Conservation (phyloP, 352 stramenopile genomes). For the Phytopythium chamaehyphon region DNA sequence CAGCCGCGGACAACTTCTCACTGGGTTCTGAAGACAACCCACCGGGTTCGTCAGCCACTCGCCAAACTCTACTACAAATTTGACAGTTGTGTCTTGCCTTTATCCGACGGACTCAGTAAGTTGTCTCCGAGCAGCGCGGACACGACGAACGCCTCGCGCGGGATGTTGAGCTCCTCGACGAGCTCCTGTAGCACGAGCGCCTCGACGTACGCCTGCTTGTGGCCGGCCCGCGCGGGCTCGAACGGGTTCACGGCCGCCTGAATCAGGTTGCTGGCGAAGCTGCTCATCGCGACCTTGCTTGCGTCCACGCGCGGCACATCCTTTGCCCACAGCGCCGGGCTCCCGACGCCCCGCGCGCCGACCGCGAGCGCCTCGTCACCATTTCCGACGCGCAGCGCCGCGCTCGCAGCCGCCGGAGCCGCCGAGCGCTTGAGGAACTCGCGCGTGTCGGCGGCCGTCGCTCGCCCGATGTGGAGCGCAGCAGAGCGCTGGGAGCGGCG, state of each 20-base stretch:
- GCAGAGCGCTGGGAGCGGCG: conserved; percentile 13
- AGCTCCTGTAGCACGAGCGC: conserved; percentile 62
- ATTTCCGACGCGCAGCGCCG: conserved; percentile 34
- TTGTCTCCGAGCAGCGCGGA: conserved; percentile 54
- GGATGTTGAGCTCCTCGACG: conserved; percentile 52
- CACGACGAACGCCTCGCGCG: conserved; percentile 57
- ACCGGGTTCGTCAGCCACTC: background rate
- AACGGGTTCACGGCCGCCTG: conserved; percentile 54
- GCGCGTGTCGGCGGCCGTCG: conserved; percentile 36
- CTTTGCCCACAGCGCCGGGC: conserved; percentile 60
- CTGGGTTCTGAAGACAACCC: conserved; percentile 16
- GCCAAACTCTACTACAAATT: background rate
- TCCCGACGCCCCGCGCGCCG: conserved; percentile 45
- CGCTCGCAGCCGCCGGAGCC: conserved; percentile 1
- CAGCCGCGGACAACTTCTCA: conserved; percentile 30
- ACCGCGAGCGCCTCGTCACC: conserved; percentile 14
- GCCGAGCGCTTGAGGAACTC: conserved; percentile 34
- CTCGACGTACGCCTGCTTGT: conserved; percentile 71
- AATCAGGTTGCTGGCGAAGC: conserved; percentile 60
- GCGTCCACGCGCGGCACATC: conserved; percentile 65
- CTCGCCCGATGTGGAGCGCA: conserved; percentile 41
- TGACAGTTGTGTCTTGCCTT: no score
- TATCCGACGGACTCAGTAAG: conserved; percentile 26
- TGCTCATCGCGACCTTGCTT: conserved; percentile 32
- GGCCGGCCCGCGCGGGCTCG: conserved; percentile 8